Evolutionary conservation across 2,329 filamentous ascomycete genomes (phyloP).

Genomic region (Magnaporthiopsis incrustans): DNA sequence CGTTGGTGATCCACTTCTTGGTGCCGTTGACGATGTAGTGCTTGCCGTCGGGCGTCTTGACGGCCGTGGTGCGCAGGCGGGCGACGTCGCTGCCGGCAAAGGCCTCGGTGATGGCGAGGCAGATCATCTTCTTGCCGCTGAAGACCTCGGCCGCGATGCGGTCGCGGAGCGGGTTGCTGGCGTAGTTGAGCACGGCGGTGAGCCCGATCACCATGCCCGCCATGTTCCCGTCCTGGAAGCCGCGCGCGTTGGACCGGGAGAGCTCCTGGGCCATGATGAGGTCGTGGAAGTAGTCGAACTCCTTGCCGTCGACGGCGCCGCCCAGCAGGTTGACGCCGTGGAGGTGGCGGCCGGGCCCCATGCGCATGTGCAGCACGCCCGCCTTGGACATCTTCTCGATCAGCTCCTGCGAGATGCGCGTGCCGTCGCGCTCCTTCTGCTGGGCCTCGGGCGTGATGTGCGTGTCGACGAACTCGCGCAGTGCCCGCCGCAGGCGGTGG

Average conservation of each 20-base stretch:
- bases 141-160: conserved; percentile 65
- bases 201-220: conserved; percentile 78
- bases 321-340: conserved; percentile 61
- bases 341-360: conserved; percentile 76
- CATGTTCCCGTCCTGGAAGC: conserved; percentile 83
- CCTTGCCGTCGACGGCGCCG: conserved; percentile 65
- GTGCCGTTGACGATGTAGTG: conserved; percentile 64
- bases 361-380: conserved; percentile 70
- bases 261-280: conserved; percentile 69
- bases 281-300: conserved; percentile 86
- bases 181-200: conserved; percentile 73
- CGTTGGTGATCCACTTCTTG: conserved; percentile 86
- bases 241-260: conserved; percentile 60
- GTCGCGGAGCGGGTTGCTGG: conserved; percentile 57
- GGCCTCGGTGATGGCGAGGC: conserved; percentile 79
- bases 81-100: conserved; percentile 82
- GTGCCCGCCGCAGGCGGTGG: conserved; percentile 55
- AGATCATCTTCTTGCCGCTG: conserved; percentile 79
- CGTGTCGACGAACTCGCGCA: conserved; percentile 65
- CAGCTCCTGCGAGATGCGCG: conserved; percentile 61
- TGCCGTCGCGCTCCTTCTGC: conserved; percentile 66
- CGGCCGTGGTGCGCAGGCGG: conserved; percentile 68
- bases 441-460: conserved; percentile 68
- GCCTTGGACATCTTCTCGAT: conserved; percentile 71
- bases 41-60: conserved; percentile 67